phyloP scores from a whole-genome alignment of 2,329 filamentous ascomycete species.

The Cordyceps javanica region DNA sequence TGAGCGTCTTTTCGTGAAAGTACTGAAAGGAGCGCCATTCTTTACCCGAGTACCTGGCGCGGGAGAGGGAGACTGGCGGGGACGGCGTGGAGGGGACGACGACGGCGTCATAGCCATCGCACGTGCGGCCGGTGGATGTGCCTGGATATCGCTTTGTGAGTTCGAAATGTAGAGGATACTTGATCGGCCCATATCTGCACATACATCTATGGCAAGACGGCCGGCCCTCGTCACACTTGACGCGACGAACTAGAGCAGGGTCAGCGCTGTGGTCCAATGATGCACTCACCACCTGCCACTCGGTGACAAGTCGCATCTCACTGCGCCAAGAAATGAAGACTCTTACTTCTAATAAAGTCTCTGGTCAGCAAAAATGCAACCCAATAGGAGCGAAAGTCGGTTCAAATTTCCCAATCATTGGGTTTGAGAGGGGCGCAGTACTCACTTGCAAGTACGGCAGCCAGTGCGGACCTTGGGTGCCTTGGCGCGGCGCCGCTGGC shows the following conservation, averaged over 20 bases:
- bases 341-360: background rate
- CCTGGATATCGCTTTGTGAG: background rate
- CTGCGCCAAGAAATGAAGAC: background rate
- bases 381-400: background rate
- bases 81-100: background rate
- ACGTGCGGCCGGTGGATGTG: conserved; percentile 12
- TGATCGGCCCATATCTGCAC: background rate
- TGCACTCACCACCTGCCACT: no score
- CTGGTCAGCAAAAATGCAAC: background rate
- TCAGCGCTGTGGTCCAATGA: background rate
- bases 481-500: conserved; percentile 13
- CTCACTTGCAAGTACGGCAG: conserved; percentile 14
- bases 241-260: conserved; percentile 7
- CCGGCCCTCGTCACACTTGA: conserved; percentile 12
- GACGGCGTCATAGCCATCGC: conserved; percentile 9
- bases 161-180: no score
- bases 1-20: conserved; percentile 12
- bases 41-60: background rate
- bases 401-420: background rate
- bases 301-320: no score
- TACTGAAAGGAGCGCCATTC: conserved; percentile 14
- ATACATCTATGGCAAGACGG: conserved; percentile 12
- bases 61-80: background rate
- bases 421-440: background rate
- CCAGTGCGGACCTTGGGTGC: conserved; percentile 14